Evolutionary conservation across 768 basidiomycete species (phyloP).

Genomic region (Erythrobasidium yunnanense): DNA sequence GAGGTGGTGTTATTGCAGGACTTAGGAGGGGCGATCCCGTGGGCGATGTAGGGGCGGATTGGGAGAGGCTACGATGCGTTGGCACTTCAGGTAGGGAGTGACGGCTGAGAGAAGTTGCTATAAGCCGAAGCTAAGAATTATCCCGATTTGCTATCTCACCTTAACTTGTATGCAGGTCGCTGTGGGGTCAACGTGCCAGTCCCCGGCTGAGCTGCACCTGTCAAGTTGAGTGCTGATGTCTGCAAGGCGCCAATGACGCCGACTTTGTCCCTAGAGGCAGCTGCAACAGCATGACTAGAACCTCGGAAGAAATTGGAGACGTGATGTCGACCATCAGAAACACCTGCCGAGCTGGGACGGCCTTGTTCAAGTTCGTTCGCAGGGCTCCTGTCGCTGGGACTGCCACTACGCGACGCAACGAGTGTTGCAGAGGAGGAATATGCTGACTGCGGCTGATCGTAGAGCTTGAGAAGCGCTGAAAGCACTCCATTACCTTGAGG

Average conservation of each 20-base stretch:
- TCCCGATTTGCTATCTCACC: background rate
- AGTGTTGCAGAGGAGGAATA: constrained; percentile 26
- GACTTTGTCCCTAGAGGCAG: background rate
- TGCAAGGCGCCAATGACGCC: constrained; percentile 27
- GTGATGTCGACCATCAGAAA: background rate
- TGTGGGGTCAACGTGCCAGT: background rate
- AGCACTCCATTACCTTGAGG: constrained; percentile 12
- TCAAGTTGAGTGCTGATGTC: background rate
- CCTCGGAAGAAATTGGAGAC: too few relatives aligned
- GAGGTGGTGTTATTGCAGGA: background rate
- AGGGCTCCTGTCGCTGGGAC: background rate
- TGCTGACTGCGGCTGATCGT: constrained; percentile 25
- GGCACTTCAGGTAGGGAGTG: background rate
- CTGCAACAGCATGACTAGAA: too few relatives aligned
- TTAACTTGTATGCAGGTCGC: background rate
- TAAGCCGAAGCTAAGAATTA: background rate
- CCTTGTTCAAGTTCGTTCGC: too few relatives aligned
- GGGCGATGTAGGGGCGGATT: background rate
- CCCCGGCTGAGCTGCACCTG: constrained; percentile 22
- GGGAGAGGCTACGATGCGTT: background rate
- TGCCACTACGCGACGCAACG: constrained; percentile 1
- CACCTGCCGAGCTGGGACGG: too few relatives aligned
- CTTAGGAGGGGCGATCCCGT: background rate
- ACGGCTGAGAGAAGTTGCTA: background rate
- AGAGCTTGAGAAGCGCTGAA: constrained; percentile 23